Evolutionary conservation across 2,329 filamentous ascomycete species (phyloP), one percentile per base, ranked within the genome.

Genomic region (Colletotrichum gloeosporioides): DNA sequence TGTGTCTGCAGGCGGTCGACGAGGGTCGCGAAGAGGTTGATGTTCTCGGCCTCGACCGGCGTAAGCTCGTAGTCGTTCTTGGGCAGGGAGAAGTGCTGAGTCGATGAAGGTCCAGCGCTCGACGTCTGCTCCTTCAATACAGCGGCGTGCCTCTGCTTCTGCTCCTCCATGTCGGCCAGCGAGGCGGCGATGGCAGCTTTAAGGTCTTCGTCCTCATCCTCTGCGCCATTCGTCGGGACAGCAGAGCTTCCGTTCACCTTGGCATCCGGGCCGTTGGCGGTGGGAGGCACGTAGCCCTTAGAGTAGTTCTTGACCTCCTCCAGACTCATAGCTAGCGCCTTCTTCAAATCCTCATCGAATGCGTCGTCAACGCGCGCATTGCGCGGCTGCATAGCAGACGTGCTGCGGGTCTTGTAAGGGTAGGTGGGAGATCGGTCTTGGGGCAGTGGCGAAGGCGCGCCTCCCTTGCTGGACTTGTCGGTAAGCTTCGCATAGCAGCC

Each of bases 51-150:
- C 85, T 99, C 97, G 1, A 98, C 94, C 0, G 95, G 93, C 1
- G 95, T 98, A 69, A 99, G 90, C 85, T 99, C 97, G 83, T 98
- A 98, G 80, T 98, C 95, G 80, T 96, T 98, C 87, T 96, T 98
- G 2, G 95, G 94, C 59, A 94, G 86, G 6, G 88, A 83, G 78
- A 90, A 92, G 8, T 88, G 87, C n/a, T 90, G 87, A 29, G 89
- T 85, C 4, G 87, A 84, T 5, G 87, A 83, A 18, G 87, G 85
- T 31, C 88, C 86, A 2, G 89, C 86, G 49, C 87, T 89, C 1
- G 91, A 90, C 2, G 94, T 91, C 77, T 97, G 95, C 81, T 95
- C 92, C 83, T 97, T 98, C 80, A 99, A 90, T 3, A 92, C 93
- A 7, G 94, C 95, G 2, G 96, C 92, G 83, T 99, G 96, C 79